A percentile compares a stretch with the other conserved stretches of the same genome.
Conservation (phyloP, 768 basidiomycete genomes). For the Kwoniella bestiolae region DNA sequence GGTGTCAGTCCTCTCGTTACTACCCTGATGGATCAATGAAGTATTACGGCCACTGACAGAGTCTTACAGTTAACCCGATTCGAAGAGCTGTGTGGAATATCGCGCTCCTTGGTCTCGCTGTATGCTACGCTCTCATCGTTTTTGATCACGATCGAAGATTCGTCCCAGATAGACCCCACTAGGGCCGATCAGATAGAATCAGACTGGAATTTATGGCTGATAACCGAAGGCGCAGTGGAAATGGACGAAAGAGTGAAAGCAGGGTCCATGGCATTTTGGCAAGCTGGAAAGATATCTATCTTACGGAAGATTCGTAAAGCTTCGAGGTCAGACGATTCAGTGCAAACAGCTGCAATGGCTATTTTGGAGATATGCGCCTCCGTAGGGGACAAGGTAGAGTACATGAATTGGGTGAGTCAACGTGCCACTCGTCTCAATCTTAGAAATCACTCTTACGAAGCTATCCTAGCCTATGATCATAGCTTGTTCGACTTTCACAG, state of each 20-base stretch:
- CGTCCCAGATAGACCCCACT: neutral
- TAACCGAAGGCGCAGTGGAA: neutral
- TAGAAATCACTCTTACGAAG: neutral
- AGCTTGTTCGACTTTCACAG: conserved; percentile 21
- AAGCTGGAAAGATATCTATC: conserved; percentile 26
- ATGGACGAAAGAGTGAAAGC: neutral
- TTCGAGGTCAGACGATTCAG: conserved; percentile 3
- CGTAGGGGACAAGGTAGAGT: conserved; percentile 39
- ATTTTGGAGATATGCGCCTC: conserved; percentile 25
- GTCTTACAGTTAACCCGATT: neutral
- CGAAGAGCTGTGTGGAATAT: neutral
- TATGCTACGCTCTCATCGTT: neutral
- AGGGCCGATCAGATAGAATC: conserved; percentile 11
- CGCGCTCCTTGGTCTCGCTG: neutral
- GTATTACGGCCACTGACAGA: neutral
- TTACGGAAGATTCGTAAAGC: conserved; percentile 11
- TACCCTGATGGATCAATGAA: no score
- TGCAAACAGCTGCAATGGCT: conserved; percentile 26
- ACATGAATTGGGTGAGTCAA: conserved; percentile 38
- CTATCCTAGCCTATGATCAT: conserved; percentile 30
- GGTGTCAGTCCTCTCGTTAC: neutral
- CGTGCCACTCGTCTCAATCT: neutral
- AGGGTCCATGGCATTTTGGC: conserved; percentile 35
- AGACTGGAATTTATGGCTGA: conserved; percentile 4
- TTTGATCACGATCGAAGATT: neutral